Conservation (phyloP, 768 basidiomycete genomes). For the Amylocystis lapponica region DNA sequence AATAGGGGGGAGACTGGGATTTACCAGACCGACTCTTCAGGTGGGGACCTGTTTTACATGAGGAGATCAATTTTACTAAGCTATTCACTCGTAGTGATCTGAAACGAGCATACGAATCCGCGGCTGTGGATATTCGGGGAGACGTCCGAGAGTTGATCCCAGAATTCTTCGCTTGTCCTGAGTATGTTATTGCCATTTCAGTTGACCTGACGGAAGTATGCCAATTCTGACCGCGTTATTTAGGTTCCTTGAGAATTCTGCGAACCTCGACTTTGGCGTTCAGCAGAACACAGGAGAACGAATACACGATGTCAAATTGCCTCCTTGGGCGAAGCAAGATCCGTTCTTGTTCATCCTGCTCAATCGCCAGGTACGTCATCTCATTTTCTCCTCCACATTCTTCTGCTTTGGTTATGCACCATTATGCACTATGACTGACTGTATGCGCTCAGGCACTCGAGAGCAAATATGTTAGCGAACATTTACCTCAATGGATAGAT, state of each 20-base stretch:
- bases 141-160: constrained; percentile 94
- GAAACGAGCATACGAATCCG: constrained; percentile 76
- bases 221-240: too few species aligned
- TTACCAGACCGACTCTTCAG: constrained; percentile 82
- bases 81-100: constrained; percentile 58
- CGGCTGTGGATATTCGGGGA: constrained; percentile 78
- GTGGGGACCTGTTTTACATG: constrained; percentile 34
- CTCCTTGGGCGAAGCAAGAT: constrained; percentile 85
- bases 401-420: too few species aligned
- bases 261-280: constrained; percentile 74
- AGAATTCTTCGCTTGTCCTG: constrained; percentile 81
- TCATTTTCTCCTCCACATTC: too few species aligned
- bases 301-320: constrained; percentile 84
- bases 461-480: constrained; percentile 79
- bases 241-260: constrained; percentile 80
- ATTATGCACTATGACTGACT: too few species aligned
- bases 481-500: constrained; percentile 88
- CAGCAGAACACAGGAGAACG: constrained; percentile 69
- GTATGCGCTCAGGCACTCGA: constrained; percentile 69
- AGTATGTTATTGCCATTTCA: constrained; percentile 37
- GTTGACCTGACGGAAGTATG: neutral
- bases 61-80: too few species aligned
- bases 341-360: constrained; percentile 75
- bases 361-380: constrained; percentile 64
- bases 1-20: constrained; percentile 91